Base-by-base conservation (phyloP, 192 early-diverging fungal genomes). In the Coemansia sp. region DNA sequence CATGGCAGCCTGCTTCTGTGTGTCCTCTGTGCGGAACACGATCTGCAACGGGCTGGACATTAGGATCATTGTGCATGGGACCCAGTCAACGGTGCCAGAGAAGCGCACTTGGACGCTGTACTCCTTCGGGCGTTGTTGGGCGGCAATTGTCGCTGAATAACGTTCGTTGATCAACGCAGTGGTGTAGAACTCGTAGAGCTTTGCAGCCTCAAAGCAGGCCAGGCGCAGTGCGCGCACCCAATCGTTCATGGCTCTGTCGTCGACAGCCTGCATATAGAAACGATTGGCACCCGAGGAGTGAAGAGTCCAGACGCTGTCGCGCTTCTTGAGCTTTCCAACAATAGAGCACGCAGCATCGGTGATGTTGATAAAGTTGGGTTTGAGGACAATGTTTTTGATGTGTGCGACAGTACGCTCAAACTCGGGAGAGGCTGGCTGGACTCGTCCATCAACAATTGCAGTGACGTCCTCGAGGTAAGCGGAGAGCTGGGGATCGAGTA, bases 121-220 rank as follows among this genome's bases (percentile, higher is more conserved):
- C 34, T 65, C 58, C 16, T 12, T 59, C 8, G 77, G 51, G 28
- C 76, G 76, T 63, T 61, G 51, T 10, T 60, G 58, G 15, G 57
- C 62, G 2, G 63, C 7, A 10, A 83, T 61, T 18, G 62, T 62
- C 16, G 33, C 40, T 2, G 63, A 26, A 23, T 83, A 75, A 64
- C 76, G 81, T 66, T 78, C 76, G 56, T 68, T 67, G 43, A 78
- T 39, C 21, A 83, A 42, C 1, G 84, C 85, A 9, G 82, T 71
- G 9, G 92, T 89, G 49, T 90, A 93, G 56, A 87, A 85, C 72
- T 93, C 92, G 58, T 92, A 88, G 15, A 93, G 74, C 71, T 87
- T 86, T 15, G 86, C 79, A 18, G 85, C 85, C 72, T 93, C 92
- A 55, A 87, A 93, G 67, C 89, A 89, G 21, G 88, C 84, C 16